Evolutionary conservation across 1,139 yeast species (phyloP).

Genomic region (Blastobotrys capitulatus): DNA sequence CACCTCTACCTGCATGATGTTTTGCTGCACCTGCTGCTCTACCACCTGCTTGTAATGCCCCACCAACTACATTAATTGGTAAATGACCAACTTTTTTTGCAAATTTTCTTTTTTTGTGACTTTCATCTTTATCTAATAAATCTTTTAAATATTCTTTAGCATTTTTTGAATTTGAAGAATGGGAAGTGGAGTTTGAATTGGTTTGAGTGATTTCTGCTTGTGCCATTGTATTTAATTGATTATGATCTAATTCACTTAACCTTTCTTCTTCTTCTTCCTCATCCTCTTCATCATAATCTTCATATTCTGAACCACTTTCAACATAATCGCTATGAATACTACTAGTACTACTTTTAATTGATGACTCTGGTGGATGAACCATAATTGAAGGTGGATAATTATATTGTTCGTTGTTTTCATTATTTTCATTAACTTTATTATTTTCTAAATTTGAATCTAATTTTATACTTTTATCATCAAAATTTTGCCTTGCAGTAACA

Average conservation of each 20-base stretch:
- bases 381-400: background rate
- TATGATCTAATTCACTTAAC: background rate
- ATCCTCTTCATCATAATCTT: background rate
- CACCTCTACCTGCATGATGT: background rate
- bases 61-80: conserved; percentile 3
- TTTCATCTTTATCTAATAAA: background rate
- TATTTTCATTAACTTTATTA: no score
- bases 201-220: conserved; percentile 4
- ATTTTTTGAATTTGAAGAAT: background rate
- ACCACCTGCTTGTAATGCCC: conserved; percentile 2
- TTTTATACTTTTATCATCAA: no score
- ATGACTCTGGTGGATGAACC: background rate
- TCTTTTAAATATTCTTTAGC: background rate
- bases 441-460: no score
- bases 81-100: background rate
- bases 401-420: no score
- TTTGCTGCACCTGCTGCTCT: background rate
- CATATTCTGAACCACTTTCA: background rate
- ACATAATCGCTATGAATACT: no score
- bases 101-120: background rate
- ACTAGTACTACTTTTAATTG: no score
- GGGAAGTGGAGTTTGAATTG: background rate
- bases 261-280: background rate
- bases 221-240: background rate
- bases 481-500: background rate